Percentiles rank a stretch among this genome's conserved stretches.
These are phyloP conservation scores for Phytophthora agathidicida DNA, from an alignment of 352 stramenopile genomes.

Conservation along the genomic window DNA sequence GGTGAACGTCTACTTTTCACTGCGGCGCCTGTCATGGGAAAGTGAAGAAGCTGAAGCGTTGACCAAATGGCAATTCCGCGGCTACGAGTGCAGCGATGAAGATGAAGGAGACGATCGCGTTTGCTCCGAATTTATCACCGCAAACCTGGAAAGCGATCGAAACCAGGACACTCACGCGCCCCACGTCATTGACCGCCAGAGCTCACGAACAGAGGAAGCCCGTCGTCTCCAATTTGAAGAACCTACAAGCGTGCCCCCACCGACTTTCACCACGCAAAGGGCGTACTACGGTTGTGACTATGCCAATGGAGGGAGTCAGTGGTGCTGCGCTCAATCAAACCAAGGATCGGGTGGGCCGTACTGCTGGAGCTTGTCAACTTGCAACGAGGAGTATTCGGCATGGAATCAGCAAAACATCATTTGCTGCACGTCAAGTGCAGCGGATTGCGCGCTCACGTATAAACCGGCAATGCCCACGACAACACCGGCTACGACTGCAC, in stretches of 20 bases:
- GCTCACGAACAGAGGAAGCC: background rate
- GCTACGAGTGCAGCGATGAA: constrained; percentile 41
- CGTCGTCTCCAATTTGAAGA: constrained; percentile 50
- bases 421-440: constrained; percentile 43
- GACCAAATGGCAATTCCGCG: constrained; percentile 45
- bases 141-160: constrained; percentile 35
- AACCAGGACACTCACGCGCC: constrained; percentile 1
- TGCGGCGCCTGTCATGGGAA: constrained; percentile 12
- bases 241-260: constrained; percentile 21
- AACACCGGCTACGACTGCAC: constrained; percentile 11
- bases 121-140: constrained; percentile 35
- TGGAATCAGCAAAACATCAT: constrained; percentile 62
- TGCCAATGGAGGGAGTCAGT: constrained; percentile 23
- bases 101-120: constrained; percentile 2
- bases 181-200: constrained; percentile 21
- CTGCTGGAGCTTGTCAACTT: constrained; percentile 51
- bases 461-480: constrained; percentile 36
- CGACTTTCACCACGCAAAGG: constrained; percentile 26
- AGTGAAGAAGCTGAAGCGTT: background rate
- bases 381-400: constrained; percentile 32
- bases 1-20: constrained; percentile 45
- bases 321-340: constrained; percentile 54
- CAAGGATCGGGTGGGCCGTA: constrained; percentile 18
- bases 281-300: constrained; percentile 57
- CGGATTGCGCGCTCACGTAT: constrained; percentile 47